Percentiles rank a stretch among this genome's conserved stretches.
These are phyloP conservation scores for Cydonia oblonga DNA, from an alignment of 331 rosid genomes.

Conservation along the genomic window DNA sequence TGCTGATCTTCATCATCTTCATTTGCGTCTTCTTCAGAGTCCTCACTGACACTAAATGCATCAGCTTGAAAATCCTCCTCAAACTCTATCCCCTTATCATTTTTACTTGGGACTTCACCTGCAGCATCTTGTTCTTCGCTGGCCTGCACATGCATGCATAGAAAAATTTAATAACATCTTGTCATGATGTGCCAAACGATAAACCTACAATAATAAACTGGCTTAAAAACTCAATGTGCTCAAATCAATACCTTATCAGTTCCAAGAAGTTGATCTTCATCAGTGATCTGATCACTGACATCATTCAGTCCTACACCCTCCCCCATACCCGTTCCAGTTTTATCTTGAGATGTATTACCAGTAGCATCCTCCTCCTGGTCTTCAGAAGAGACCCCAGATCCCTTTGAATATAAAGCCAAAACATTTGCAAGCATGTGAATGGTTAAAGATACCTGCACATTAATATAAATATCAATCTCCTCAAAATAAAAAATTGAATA, in stretches of 20 bases:
- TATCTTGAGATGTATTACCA: conserved; percentile 38
- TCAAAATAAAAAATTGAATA: not conserved
- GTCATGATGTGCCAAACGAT: not conserved
- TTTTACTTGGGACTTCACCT: conserved; percentile 42
- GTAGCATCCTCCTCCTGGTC: conserved; percentile 40
- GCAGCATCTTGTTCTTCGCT: conserved; percentile 45
- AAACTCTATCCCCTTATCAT: conserved; percentile 76
- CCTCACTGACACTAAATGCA: conserved; percentile 59
- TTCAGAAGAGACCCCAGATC: conserved; percentile 55
- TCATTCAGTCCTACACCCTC: conserved; percentile 79
- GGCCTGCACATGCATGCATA: conserved; percentile 25
- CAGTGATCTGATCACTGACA: conserved; percentile 82
- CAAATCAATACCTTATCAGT: conserved; percentile 46
- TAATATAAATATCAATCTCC: not conserved
- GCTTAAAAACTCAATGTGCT: not conserved
- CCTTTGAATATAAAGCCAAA: conserved; percentile 55
- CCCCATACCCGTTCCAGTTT: conserved; percentile 82
- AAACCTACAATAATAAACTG: not conserved
- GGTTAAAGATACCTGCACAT: conserved; percentile 54
- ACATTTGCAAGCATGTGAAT: conserved; percentile 55
- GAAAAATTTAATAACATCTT: not conserved
- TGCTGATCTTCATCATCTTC: conserved; percentile 44
- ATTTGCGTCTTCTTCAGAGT: conserved; percentile 56
- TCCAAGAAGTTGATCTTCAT: conserved; percentile 84
- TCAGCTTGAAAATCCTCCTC: conserved; percentile 73